These are phyloP conservation scores for Chlorella variabilis DNA, from an alignment of 163 green algal species.

Conservation along the genomic window DNA sequence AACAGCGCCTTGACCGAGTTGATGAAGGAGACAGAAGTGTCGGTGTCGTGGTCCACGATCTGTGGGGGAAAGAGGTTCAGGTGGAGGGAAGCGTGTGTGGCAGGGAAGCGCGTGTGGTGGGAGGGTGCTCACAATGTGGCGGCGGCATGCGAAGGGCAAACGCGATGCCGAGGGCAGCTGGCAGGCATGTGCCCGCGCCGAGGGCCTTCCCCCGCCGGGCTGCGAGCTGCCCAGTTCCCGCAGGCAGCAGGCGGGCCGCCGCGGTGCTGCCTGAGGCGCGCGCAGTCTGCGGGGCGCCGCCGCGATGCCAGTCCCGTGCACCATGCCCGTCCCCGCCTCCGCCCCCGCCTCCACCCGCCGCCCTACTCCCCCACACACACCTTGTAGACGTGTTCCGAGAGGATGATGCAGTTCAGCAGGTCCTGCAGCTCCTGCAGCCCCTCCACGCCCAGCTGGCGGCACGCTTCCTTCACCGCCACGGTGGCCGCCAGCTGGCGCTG, in stretches of 20 bases:
- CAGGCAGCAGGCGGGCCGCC: too few species aligned
- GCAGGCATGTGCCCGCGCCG: too few species aligned
- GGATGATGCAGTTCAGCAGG: constrained; percentile 49
- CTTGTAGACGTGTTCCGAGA: constrained; percentile 81
- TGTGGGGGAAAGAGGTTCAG: background rate
- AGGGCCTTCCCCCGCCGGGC: too few species aligned
- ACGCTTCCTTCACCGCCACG: constrained; percentile 15
- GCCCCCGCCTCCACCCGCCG: too few species aligned
- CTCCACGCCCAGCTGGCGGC: constrained; percentile 23
- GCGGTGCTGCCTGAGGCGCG: too few species aligned
- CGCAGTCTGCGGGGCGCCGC: too few species aligned
- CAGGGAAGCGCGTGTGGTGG: background rate
- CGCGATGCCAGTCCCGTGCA: too few species aligned
- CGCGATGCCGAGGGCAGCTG: too few species aligned
- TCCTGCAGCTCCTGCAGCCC: constrained; percentile 8
- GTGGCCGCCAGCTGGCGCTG: constrained; percentile 27
- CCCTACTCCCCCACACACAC: constrained; percentile 30
- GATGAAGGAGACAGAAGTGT: constrained; percentile 12
- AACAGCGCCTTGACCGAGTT: constrained; percentile 46
- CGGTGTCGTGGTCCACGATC: constrained; percentile 56
- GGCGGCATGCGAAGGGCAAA: too few species aligned
- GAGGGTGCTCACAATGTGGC: background rate
- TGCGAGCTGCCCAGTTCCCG: too few species aligned
- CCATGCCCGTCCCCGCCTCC: too few species aligned
- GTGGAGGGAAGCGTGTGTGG: background rate